phyloP scores from a whole-genome alignment of 164 flowering plant species.

The Paratinospora sagittata region DNA sequence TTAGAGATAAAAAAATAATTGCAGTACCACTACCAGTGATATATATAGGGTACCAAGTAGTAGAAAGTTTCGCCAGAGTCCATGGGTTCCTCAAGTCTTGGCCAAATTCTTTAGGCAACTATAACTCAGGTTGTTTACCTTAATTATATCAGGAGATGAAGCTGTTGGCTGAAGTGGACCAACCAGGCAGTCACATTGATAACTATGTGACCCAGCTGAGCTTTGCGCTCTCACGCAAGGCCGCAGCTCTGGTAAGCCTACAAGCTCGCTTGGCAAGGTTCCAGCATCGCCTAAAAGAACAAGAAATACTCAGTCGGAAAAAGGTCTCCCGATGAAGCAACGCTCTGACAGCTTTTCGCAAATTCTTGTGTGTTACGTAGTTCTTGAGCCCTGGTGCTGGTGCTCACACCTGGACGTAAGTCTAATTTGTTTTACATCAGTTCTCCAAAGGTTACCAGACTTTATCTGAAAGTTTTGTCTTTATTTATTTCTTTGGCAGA shows the following conservation, averaged over 20 bases:
- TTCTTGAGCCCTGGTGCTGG: background rate
- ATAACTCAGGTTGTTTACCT: background rate
- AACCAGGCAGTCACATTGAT: constrained; percentile 95
- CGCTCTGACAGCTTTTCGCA: background rate
- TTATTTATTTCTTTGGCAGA: background rate
- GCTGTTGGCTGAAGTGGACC: constrained; percentile 88
- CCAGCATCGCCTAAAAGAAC: constrained; percentile 92
- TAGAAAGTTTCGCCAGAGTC: too few species aligned
- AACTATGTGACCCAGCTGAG: constrained; percentile 84
- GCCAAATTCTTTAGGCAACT: background rate
- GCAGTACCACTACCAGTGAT: too few species aligned
- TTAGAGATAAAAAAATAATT: background rate
- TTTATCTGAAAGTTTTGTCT: background rate
- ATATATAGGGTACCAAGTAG: too few species aligned
- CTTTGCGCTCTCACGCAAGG: constrained; percentile 90
- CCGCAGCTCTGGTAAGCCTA: constrained; percentile 86
- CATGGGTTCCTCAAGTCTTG: too few species aligned
- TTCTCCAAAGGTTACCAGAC: background rate
- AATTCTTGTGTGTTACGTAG: background rate
- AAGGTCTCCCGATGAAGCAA: constrained; percentile 47
- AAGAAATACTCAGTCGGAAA: constrained; percentile 86
- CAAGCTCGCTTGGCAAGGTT: constrained; percentile 97
- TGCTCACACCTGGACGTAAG: background rate
- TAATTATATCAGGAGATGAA: constrained; percentile 80
- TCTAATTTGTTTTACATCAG: background rate